These are phyloP conservation scores for Neurospora crassa DNA, from an alignment of 2,329 filamentous ascomycete genomes.

Conservation along the genomic window DNA sequence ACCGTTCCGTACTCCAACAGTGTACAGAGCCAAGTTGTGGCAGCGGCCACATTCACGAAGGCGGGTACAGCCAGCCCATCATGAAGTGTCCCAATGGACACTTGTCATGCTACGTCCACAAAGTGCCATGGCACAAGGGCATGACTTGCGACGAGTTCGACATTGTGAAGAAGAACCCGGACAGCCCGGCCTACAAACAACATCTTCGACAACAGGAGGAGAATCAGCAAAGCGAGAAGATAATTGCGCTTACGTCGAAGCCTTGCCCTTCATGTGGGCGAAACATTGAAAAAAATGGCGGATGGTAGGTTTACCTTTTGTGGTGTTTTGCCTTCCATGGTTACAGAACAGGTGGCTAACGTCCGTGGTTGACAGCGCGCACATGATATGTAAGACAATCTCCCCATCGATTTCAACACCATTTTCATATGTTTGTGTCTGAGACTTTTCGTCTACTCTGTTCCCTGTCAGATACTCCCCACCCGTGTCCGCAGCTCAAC, in stretches of 20 bases:
- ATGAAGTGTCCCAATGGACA: conserved; percentile 2
- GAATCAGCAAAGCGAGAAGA: conserved; percentile 1
- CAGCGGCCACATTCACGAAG: conserved; percentile 5
- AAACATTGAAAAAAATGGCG: conserved; percentile 6
- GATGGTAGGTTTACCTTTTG: neutral
- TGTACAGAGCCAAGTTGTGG: conserved; percentile 4
- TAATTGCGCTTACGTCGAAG: conserved; percentile 2
- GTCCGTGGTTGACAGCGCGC: neutral
- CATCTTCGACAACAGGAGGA: neutral
- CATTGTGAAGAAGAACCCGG: neutral
- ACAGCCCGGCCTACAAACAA: neutral
- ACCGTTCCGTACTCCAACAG: neutral
- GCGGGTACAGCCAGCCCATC: conserved; percentile 2
- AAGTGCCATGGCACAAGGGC: conserved; percentile 6
- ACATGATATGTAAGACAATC: conserved; percentile 7
- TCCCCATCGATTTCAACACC: neutral
- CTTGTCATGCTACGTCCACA: conserved; percentile 4
- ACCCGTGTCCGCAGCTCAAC: neutral
- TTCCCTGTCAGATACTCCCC: neutral
- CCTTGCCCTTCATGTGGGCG: conserved; percentile 2
- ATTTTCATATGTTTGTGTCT: neutral
- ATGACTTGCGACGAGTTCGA: conserved; percentile 6
- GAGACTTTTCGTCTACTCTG: neutral
- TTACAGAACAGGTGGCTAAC: neutral
- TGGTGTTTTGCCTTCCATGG: no score